These are phyloP conservation scores for Ustilago crameri DNA, from an alignment of 1,284 basidiomycete species.

Conservation along the genomic window DNA sequence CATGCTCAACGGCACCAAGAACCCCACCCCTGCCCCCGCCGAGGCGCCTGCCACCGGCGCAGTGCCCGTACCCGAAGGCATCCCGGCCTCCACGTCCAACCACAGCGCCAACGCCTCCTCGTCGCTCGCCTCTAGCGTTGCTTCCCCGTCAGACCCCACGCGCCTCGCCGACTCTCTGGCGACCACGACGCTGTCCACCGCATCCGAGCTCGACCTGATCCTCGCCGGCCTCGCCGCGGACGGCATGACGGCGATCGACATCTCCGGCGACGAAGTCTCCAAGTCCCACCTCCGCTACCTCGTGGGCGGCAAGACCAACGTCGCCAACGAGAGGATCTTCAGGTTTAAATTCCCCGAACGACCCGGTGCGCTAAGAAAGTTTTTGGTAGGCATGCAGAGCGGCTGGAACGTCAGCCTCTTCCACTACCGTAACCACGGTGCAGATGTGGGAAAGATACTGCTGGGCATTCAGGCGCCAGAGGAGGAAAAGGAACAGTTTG, in stretches of 20 bases:
- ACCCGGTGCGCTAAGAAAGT: slow-evolving; percentile 88
- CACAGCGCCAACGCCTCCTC: not conserved
- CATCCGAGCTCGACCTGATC: slow-evolving; percentile 49
- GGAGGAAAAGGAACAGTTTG: slow-evolving; percentile 76
- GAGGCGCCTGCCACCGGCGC: slow-evolving; percentile 26
- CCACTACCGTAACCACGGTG: slow-evolving; percentile 95
- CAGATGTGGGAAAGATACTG: slow-evolving; percentile 71
- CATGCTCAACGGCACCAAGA: slow-evolving; percentile 73
- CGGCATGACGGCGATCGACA: slow-evolving; percentile 85
- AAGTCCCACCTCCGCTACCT: slow-evolving; percentile 95
- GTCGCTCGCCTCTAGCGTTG: slow-evolving; percentile 1
- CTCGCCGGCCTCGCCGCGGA: slow-evolving; percentile 73
- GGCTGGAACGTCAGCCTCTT: slow-evolving; percentile 96
- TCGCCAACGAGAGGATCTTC: slow-evolving; percentile 88
- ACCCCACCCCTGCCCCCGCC: not conserved
- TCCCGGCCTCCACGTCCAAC: not conserved
- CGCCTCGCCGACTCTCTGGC: slow-evolving; percentile 12
- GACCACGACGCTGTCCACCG: slow-evolving; percentile 4
- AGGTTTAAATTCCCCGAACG: slow-evolving; percentile 98
- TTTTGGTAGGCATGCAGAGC: slow-evolving; percentile 76
- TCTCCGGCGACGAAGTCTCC: slow-evolving; percentile 93
- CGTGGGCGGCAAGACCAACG: slow-evolving; percentile 76
- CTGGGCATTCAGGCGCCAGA: slow-evolving; percentile 87
- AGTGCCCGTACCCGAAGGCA: slow-evolving; percentile 18
- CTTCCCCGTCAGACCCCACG: slow-evolving; percentile 7